A percentile compares a stretch with the other conserved stretches of the same genome.
phyloP scores from a whole-genome alignment of 768 basidiomycete genomes.

The Lactarius akahatsu region DNA sequence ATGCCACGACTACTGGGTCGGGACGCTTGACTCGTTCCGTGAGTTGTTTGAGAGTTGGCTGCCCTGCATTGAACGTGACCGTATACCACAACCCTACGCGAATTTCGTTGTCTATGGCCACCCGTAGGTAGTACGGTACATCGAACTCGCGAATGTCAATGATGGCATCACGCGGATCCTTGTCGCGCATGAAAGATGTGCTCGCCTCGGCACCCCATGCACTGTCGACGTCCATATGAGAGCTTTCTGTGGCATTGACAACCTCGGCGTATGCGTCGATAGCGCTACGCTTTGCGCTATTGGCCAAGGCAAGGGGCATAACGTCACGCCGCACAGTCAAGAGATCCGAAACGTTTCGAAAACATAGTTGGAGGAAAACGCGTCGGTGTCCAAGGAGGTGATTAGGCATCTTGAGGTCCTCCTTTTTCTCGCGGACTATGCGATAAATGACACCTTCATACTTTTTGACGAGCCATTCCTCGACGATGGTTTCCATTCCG shows the following conservation, averaged over 20 bases:
- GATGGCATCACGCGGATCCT: slow-evolving; percentile 88
- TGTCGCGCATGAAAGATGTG: slow-evolving; percentile 49
- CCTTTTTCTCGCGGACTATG: slow-evolving; percentile 79
- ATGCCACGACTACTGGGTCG: slow-evolving; percentile 98
- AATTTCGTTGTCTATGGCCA: slow-evolving; percentile 98
- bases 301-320: slow-evolving; percentile 84
- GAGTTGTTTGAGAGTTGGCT: slow-evolving; percentile 69
- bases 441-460: slow-evolving; percentile 86
- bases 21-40: slow-evolving; percentile 93
- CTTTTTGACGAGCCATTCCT: slow-evolving; percentile 93
- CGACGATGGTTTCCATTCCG: slow-evolving; percentile 85
- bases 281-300: slow-evolving; percentile 89
- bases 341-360: slow-evolving; percentile 92
- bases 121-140: slow-evolving; percentile 95
- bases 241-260: slow-evolving; percentile 64
- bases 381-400: slow-evolving; percentile 94
- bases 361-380: slow-evolving; percentile 83
- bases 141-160: slow-evolving; percentile 96
- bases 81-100: slow-evolving; percentile 98
- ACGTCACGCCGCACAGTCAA: slow-evolving; percentile 85
- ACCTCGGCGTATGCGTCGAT: slow-evolving; percentile 98
- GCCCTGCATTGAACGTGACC: slow-evolving; percentile 78
- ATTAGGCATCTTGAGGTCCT: slow-evolving; percentile 93
- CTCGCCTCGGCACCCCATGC: slow-evolving; percentile 53
- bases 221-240: slow-evolving; percentile 68